Conservation (phyloP, 2,329 filamentous ascomycete genomes). For the Penicillium psychrosexuale region DNA sequence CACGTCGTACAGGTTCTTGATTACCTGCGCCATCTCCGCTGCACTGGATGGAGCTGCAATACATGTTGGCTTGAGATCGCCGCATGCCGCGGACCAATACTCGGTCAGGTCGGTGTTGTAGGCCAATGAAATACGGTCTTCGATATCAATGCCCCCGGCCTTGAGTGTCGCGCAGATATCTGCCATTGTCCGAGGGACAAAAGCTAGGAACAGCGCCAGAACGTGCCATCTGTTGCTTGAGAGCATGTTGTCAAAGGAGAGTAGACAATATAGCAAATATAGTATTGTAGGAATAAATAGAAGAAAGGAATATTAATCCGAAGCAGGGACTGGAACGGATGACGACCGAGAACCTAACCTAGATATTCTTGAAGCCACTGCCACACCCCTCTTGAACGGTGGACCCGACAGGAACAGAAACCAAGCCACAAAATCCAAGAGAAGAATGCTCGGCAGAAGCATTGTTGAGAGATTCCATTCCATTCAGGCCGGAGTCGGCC, state of each 20-base stretch:
- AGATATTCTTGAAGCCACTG: conserved; percentile 5
- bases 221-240: conserved; percentile 18
- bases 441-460: background rate
- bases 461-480: background rate
- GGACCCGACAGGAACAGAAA: background rate
- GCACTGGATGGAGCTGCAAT: conserved; percentile 49
- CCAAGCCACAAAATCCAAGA: background rate
- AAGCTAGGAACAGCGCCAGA: conserved; percentile 16
- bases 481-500: background rate
- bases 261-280: background rate
- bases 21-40: conserved; percentile 53
- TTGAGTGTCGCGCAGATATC: conserved; percentile 43
- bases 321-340: background rate
- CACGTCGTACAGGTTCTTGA: conserved; percentile 49
- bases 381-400: background rate
- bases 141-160: conserved; percentile 33
- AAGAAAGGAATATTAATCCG: background rate
- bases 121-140: conserved; percentile 30
- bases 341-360: background rate
- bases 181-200: conserved; percentile 23
- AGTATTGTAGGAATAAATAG: background rate
- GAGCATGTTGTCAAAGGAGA: conserved; percentile 14
- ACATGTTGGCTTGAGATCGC: conserved; percentile 46
- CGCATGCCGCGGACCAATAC: conserved; percentile 49
- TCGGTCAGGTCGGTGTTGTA: conserved; percentile 42